Evolutionary conservation across 2,329 filamentous ascomycete species (phyloP), one percentile per base, ranked within the genome.

Genomic region (Proliferodiscus dingleyae): DNA sequence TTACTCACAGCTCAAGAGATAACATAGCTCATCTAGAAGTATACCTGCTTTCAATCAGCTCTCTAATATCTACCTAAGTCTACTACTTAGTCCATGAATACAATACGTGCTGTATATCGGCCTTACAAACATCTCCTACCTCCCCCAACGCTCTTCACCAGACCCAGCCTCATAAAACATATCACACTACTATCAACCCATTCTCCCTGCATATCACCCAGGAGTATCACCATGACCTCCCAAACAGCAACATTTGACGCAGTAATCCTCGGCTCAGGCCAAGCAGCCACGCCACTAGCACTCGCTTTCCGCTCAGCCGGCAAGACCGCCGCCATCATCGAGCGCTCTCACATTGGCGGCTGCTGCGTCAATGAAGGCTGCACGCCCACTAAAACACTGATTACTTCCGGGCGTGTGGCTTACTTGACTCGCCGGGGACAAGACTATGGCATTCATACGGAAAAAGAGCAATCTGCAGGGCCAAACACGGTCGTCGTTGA

Each of bases 331-430:
- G 68, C 68, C 5, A 60, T 78, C 21, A 62, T 77, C 41, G 75
- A 78, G 53, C 61, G 67, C n/a, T 49, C 64, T 0, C 66, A 73
- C 43, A 63, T 78, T 2, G 74, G 72, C n/a, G 75, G 74, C 9
- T 74, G 70, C 45, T 78, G 74, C 51, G 62, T 78, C 43, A 77
- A 78, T 45, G 72, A 73, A 49, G 75, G 75, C 4, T 78, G 75
- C 53, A 78, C 75, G 9, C 75, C 75, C 0, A 78, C 75, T 16
- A 79, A 78, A 57, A 78, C 75, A 7, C 71, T 79, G 68, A 71
- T 79, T 39, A 69, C 75, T 3, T 74, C 71, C 16, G 75, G 72
- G 1, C 64, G 73, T 3, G 67, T 70, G 2, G 74, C 74, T 2
- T 70, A 77, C 53, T 49, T 75, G 8, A 59, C 68, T 1, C 55